Evolutionary conservation across 345 rosid species (phyloP).

Genomic region (Eucalyptus rudis): DNA sequence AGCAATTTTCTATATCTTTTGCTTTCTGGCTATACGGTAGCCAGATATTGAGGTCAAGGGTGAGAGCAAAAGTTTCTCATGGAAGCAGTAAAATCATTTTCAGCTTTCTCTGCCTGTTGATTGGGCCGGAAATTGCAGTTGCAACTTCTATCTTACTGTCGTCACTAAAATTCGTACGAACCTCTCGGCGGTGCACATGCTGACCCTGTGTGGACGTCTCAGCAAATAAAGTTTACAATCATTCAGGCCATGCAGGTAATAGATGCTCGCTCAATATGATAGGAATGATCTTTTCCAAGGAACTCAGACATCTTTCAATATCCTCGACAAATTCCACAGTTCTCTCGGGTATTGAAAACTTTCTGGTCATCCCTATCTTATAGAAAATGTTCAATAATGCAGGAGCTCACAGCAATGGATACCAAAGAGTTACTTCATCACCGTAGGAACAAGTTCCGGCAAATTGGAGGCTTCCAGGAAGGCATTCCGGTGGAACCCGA

Average conservation of each 20-base stretch:
- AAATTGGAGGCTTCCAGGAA: slow-evolving; percentile 67
- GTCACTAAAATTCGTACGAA: slow-evolving; percentile 23
- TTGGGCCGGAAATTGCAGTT: not conserved
- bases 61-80: not conserved
- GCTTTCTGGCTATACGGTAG: not conserved
- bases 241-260: slow-evolving; percentile 60
- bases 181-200: slow-evolving; percentile 93
- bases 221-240: slow-evolving; percentile 70
- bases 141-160: not conserved
- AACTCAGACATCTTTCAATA: not conserved
- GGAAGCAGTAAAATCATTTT: not conserved
- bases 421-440: slow-evolving; percentile 51
- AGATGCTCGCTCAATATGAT: not conserved
- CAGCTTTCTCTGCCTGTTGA: not conserved
- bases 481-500: slow-evolving; percentile 46
- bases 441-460: slow-evolving; percentile 66
- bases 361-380: not conserved
- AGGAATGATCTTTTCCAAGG: not conserved
- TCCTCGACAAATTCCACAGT: not conserved
- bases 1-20: not conserved
- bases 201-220: slow-evolving; percentile 82
- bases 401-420: slow-evolving; percentile 75
- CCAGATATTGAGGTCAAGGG: not conserved
- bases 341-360: slow-evolving; percentile 2
- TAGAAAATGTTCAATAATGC: not conserved